Conservation (phyloP, 2,329 filamentous ascomycete species). For the Arthrobotrys sphaeroides region DNA sequence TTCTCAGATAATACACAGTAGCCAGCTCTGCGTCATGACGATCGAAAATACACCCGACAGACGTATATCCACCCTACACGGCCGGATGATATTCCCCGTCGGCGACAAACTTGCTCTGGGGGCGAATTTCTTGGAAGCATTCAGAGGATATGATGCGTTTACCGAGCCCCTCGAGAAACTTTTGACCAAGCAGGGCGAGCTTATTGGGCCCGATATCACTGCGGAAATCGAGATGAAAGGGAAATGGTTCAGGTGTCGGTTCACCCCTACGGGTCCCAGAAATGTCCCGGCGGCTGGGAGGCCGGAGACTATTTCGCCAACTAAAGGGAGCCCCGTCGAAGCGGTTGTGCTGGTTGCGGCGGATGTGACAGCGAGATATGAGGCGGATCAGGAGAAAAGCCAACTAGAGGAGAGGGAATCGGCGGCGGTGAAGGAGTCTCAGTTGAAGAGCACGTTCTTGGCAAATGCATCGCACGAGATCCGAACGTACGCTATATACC, state of each 20-base stretch:
- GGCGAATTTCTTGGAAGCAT: conserved; percentile 42
- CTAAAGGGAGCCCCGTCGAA: conserved; percentile 30
- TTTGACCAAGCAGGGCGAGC: conserved; percentile 31
- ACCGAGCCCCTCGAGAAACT: conserved; percentile 39
- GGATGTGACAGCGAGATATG: conserved; percentile 47
- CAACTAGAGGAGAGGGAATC: conserved; percentile 49
- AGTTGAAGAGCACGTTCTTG: conserved; percentile 51
- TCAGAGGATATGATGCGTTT: conserved; percentile 36
- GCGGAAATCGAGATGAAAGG: conserved; percentile 48
- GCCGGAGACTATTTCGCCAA: conserved; percentile 28
- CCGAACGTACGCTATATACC: conserved; percentile 32
- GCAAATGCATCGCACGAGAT: conserved; percentile 52
- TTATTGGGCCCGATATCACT: conserved; percentile 44
- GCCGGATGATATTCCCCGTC: conserved; percentile 47
- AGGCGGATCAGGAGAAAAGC: conserved; percentile 29
- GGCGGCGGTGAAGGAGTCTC: conserved; percentile 43
- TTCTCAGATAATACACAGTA: conserved; percentile 31
- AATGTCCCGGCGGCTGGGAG: conserved; percentile 22
- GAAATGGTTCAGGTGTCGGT: conserved; percentile 46
- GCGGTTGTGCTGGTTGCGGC: conserved; percentile 37
- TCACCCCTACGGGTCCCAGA: conserved; percentile 19
- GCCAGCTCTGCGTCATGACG: conserved; percentile 50
- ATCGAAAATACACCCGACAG: conserved; percentile 50
- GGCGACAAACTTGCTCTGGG: conserved; percentile 47
- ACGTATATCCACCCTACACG: conserved; percentile 34